Percentiles rank a stretch among this genome's conserved stretches.
Conservation (phyloP, 768 basidiomycete species). For the Lentinula lateritia region DNA sequence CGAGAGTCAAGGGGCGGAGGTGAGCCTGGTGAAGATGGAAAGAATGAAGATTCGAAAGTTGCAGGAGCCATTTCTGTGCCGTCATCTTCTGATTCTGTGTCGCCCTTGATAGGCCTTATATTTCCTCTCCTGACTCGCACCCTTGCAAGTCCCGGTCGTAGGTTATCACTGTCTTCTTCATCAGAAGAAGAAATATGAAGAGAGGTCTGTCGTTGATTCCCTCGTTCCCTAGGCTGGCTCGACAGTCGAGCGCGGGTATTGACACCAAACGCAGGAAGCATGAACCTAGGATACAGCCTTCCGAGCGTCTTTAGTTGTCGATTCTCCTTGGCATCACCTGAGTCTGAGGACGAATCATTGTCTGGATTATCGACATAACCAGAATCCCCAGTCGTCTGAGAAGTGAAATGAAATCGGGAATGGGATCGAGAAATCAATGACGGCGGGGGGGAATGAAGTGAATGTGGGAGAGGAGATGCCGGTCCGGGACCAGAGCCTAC, state of each 20-base stretch:
- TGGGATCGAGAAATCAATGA: not conserved
- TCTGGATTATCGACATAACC: not conserved
- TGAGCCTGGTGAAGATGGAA: not conserved
- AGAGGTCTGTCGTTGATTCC: not conserved
- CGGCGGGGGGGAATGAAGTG: not conserved
- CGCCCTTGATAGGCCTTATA: not conserved
- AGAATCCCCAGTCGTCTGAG: not conserved
- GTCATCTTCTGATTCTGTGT: not conserved
- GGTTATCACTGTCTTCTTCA: not conserved
- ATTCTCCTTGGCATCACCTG: not conserved
- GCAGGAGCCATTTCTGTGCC: not conserved
- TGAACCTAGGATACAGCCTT: conserved; percentile 6
- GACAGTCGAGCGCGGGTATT: not conserved
- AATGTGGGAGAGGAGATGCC: not conserved
- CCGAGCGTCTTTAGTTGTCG: not conserved
- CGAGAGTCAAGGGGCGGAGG: not conserved
- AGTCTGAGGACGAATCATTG: not conserved
- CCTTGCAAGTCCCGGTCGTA: not conserved
- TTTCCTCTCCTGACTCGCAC: not conserved
- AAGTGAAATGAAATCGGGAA: not conserved
- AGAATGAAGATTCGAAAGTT: not conserved
- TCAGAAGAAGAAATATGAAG: not conserved
- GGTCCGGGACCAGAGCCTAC: not conserved
- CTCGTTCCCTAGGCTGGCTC: not conserved
- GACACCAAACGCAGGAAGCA: conserved; percentile 1